Base-by-base conservation (phyloP, 345 rosid species). In the Brassica rapa region DNA sequence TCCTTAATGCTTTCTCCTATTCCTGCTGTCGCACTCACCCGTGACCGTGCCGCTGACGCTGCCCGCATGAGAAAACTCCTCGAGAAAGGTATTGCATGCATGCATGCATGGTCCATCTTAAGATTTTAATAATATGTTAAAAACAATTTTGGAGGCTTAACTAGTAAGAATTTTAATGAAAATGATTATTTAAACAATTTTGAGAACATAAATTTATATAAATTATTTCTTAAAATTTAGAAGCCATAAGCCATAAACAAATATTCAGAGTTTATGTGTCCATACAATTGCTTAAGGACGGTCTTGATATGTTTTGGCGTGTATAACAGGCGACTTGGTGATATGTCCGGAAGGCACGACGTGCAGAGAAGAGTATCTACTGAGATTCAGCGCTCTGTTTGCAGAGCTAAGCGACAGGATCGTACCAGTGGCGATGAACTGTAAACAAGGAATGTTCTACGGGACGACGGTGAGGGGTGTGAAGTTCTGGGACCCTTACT, bases 301-400 rank as follows among this genome's bases (percentile, higher is more conserved):
- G 6, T 56, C 8, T 25, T 75, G 29, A 6, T 53, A 23, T 35
- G 70, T 66, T 9, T 10, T 59, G 32, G 32, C 7, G 60, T 16
- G 0, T 16, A 16, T 24, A 56, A 85, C 85, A 67, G 98, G 98
- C 1, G 98, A 94, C 64, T 85, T 94, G 6, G 98, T 94, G 72
- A 93, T 94, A 8, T 94, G 97, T 57, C 98, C 98, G 0, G 98
- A 92, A 74, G 98, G 97, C 19, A 94, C 98, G 46, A 94, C 98
- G 10, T 94, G 98, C 41, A 90, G 97, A 5, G 98, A 94, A 71
- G 81, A 73, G 19, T 92, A 87, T 82, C 73, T 94, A 81, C 85
- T 94, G 43, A 75, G 98, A 12, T 92, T 92, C 91, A 94, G 98
- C 53, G 97, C 98, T 1, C 77, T 94, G 69, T 94, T 94, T 46